Evolutionary conservation across 1,139 yeast genomes (phyloP).

Genomic region (Candida frijolesensis): DNA sequence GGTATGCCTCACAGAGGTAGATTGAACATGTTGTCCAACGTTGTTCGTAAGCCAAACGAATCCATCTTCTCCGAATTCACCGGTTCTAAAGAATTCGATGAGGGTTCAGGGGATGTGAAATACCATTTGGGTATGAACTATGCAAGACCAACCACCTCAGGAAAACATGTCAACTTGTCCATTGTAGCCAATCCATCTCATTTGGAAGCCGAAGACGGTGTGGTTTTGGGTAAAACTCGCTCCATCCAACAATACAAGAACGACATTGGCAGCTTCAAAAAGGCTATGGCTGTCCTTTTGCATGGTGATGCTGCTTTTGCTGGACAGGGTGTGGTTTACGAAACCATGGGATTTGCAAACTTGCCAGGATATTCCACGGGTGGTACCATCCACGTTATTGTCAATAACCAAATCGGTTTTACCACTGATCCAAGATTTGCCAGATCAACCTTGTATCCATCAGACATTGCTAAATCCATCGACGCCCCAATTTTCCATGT

Average conservation of each 20-base stretch:
- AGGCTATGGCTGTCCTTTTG: conserved; percentile 88
- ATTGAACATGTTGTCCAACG: conserved; percentile 94
- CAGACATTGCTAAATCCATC: conserved; percentile 94
- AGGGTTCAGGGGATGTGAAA: conserved; percentile 98
- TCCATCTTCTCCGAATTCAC: conserved; percentile 95
- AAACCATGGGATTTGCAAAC: conserved; percentile 92
- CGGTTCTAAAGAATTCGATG: conserved; percentile 82
- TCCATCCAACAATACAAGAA: conserved; percentile 91
- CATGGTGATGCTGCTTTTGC: conserved; percentile 99
- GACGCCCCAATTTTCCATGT: conserved; percentile 99
- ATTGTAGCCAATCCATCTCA: conserved; percentile 98
- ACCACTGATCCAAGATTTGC: conserved; percentile 98
- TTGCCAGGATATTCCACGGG: conserved; percentile 97
- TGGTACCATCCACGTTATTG: conserved; percentile 95
- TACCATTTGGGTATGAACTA: conserved; percentile 99
- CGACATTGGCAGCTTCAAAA: conserved; percentile 78
- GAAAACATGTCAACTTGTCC: conserved; percentile 93
- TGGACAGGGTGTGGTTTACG: conserved; percentile 98
- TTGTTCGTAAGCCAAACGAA: conserved; percentile 97
- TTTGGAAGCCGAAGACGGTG: conserved; percentile 98
- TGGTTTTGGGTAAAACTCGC: conserved; percentile 96
- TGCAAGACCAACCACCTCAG: conserved; percentile 98
- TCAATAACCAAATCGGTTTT: conserved; percentile 98
- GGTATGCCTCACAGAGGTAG: conserved; percentile 99
- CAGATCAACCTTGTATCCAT: conserved; percentile 96